Base-by-base conservation (phyloP, 441 rosid genomes). In the Syzygium malaccense region DNA sequence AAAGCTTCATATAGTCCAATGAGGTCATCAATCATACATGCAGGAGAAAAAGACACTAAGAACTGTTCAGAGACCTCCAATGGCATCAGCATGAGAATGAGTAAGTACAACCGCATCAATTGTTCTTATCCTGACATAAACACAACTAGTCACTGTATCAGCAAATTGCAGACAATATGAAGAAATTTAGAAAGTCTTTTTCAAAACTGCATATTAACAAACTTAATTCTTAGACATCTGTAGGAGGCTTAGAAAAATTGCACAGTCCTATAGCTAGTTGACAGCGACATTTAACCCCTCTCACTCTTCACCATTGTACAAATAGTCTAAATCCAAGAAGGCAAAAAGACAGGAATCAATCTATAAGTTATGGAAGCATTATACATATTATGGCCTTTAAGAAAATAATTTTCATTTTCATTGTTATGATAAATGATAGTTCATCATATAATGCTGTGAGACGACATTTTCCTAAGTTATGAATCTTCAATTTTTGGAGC, bases 31-130 rank as follows among this genome's bases (percentile, higher is more conserved):
- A 20, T 7, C 53, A 79, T 79, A 79, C 66, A 55, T 55, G 41
- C 26, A 33, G 56, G 17, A 86, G 41, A 68, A 75, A 88, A 89
- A 86, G 86, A 88, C 86, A 91, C 86, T 60, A 87, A 89, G 88
- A 95, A 92, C 93, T 89, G 89, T 91, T 88, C 92, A 91, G 96
- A 96, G 97, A 97, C 99, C 98, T 96, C 99, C 98, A 93, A 96
- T 95, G 90, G 99, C 98, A 93, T 96, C 97, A 92, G 99, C 99
- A 94, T 95, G 99, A 92, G 99, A 96, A 95, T 97, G 99, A 92
- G 99, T 97, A 89, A 96, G 96, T 92, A 96, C 88, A 94, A 96
- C 99, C 85, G 98, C 99, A 94, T 95, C 99, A 93, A 97, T 94
- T 92, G 98, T 95, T 95, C 99, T 95, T 96, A 95, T 92, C 99